Evolutionary conservation across 1,284 basidiomycete species (phyloP).

Genomic region (Austropuccinia psidii): DNA sequence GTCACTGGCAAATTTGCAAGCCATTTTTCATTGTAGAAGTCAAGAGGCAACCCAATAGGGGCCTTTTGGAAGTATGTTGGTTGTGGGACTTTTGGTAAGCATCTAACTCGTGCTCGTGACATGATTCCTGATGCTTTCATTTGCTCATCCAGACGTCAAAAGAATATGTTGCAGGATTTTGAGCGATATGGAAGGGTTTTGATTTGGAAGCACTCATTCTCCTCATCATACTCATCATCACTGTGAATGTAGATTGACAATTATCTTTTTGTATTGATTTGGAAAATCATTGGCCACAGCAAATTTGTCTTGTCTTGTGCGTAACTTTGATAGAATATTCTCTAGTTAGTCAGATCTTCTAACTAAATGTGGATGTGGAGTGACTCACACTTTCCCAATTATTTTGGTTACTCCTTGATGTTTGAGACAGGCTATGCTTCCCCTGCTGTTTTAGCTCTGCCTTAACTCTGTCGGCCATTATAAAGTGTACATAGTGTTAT

Average conservation of each 20-base stretch:
- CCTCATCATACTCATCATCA: background rate
- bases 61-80: constrained; percentile 7
- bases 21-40: constrained; percentile 15
- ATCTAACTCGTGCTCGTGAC: background rate
- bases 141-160: background rate
- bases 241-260: background rate
- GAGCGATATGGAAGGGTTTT: constrained; percentile 11
- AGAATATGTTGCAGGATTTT: background rate
- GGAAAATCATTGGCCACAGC: background rate
- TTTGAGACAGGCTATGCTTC: no score
- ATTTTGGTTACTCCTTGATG: background rate
- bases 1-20: background rate
- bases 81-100: no score
- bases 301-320: background rate
- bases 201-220: background rate
- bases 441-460: background rate
- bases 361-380: background rate
- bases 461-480: background rate
- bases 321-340: background rate
- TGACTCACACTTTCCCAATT: constrained; percentile 7
- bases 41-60: constrained; percentile 6
- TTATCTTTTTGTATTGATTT: background rate
- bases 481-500: constrained; percentile 33
- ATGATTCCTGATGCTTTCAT: background rate
- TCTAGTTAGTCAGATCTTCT: background rate